Evolutionary conservation across 2,329 filamentous ascomycete genomes (phyloP), one percentile per base, ranked within the genome.

Genomic region (Raffaelea ambrosiae): DNA sequence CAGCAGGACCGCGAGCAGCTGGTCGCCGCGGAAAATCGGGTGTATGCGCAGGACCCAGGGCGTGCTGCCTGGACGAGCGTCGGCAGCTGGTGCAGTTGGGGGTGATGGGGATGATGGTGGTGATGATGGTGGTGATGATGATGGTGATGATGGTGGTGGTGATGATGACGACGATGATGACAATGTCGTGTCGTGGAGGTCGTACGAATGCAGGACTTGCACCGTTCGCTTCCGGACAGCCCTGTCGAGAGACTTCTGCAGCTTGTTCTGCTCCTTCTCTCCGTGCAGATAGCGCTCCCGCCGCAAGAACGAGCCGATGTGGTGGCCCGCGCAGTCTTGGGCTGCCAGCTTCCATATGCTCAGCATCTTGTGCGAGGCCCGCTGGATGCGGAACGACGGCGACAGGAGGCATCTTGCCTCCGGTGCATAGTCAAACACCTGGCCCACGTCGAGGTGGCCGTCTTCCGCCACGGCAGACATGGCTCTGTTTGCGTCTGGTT

Each of bases 11-110:
- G 56, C 61, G n/a, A 63, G 36, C 44, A 64, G 55, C 31, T 59
- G 49, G 40, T 59, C 56, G 9, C 44, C 49, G 14, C 56, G 55
- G 50, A 62, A 63, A 16, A 65, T 48, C 13, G 63, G 64, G 11
- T 62, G 55, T 10, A 63, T 56, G 21, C 63, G 62, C 11, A 59
- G 59, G 5, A 54, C 57, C 59, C 63, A 66, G 1, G 60, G 53
- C 54, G 7, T 7, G 26, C 26, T 13, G n/a, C n/a, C n/a, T n/a
- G n/a, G n/a, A n/a, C n/a, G n/a, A n/a, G n/a, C n/a, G n/a, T n/a
- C n/a, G n/a, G n/a, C n/a, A n/a, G n/a, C n/a, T n/a, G n/a, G n/a
- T n/a, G n/a, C n/a, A n/a, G n/a, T n/a, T n/a, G n/a, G n/a, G n/a
- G n/a, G n/a, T n/a, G n/a, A n/a, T n/a, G n/a, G n/a, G n/a, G n/a